These are phyloP conservation scores for Candida arabinofermentans DNA, from an alignment of 805 yeast genomes.

Conservation along the genomic window DNA sequence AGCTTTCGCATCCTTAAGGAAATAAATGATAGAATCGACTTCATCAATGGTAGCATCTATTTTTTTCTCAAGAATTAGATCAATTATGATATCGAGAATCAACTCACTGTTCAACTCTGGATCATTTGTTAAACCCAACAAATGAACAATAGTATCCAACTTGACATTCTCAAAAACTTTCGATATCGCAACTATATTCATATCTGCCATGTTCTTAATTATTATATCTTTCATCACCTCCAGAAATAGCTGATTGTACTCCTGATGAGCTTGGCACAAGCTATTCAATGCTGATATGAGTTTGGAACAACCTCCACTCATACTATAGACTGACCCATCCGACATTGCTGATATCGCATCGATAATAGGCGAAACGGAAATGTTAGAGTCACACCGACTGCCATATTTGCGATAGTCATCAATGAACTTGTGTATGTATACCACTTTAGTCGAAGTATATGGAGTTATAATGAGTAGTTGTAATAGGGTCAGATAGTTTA, in stretches of 20 bases:
- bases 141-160: constrained; percentile 9
- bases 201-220: constrained; percentile 14
- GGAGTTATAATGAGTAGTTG: not conserved
- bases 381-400: too few species aligned
- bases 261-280: too few species aligned
- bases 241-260: too few species aligned
- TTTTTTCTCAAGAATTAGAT: constrained; percentile 19
- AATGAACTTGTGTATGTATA: not conserved
- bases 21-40: constrained; percentile 14
- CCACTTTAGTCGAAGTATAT: not conserved
- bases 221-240: not conserved
- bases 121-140: constrained; percentile 9
- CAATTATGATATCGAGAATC: constrained; percentile 13
- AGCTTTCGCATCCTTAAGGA: constrained; percentile 9
- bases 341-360: too few species aligned
- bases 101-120: constrained; percentile 3
- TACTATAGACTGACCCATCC: too few species aligned
- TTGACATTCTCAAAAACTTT: constrained; percentile 16
- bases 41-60: constrained; percentile 25
- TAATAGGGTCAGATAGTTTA: not conserved
- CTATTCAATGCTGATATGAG: too few species aligned
- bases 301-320: too few species aligned
- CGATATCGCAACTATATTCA: constrained; percentile 21
- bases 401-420: too few species aligned
- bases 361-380: too few species aligned